Percentiles rank a stretch among this genome's conserved stretches.
phyloP scores from a whole-genome alignment of 371 early-diverging fungal species.

The Apophysomyces trapeziformis region DNA sequence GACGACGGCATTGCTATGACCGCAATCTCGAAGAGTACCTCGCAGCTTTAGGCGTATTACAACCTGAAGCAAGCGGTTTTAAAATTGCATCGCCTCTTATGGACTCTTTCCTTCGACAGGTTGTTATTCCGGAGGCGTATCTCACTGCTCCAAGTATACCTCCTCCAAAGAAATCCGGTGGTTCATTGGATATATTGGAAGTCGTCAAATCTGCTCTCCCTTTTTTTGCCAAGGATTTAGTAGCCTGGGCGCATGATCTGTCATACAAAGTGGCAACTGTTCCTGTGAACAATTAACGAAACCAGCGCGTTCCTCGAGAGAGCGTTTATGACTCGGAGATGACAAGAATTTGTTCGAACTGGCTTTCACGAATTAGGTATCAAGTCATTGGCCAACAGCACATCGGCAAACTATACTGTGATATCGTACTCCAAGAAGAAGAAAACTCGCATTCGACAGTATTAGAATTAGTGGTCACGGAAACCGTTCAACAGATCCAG shows the following conservation, averaged over 20 bases:
- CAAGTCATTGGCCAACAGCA: background rate
- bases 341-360: slow-evolving; percentile 9
- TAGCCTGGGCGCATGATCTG: background rate
- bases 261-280: background rate
- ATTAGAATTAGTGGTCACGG: slow-evolving; percentile 11
- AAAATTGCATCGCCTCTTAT: slow-evolving; percentile 26
- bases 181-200: slow-evolving; percentile 4
- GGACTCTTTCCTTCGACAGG: slow-evolving; percentile 23
- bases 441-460: background rate
- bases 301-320: slow-evolving; percentile 3
- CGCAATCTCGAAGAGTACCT: slow-evolving; percentile 7
- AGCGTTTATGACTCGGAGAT: slow-evolving; percentile 16
- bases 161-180: slow-evolving; percentile 17
- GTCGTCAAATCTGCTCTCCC: background rate
- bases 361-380: slow-evolving; percentile 7
- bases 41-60: slow-evolving; percentile 17
- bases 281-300: background rate
- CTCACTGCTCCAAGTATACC: slow-evolving; percentile 13
- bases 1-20: no score
- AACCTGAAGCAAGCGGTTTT: slow-evolving; percentile 12
- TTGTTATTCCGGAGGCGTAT: slow-evolving; percentile 16
- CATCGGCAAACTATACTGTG: background rate
- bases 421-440: background rate
- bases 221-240: background rate
- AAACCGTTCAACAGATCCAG: slow-evolving; percentile 12